phyloP scores from a whole-genome alignment of 2,329 filamentous ascomycete species.

The Neofusicoccum laricinum region DNA sequence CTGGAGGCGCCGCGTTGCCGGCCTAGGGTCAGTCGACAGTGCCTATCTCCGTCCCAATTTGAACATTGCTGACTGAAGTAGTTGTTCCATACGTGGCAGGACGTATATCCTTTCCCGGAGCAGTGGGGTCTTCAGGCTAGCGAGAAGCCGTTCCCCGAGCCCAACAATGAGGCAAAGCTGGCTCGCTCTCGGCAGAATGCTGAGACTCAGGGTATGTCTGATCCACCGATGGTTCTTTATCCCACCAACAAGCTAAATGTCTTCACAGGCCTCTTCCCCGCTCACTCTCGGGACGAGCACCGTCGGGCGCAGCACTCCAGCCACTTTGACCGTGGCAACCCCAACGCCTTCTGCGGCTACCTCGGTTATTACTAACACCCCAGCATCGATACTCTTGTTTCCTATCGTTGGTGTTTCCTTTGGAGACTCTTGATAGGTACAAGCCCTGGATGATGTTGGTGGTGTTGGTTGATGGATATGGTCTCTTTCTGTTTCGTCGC shows the following conservation, averaged over 20 bases:
- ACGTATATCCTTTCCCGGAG: conserved; percentile 36
- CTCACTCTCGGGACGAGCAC: conserved; percentile 8
- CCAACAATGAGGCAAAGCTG: conserved; percentile 85
- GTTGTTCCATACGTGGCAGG: conserved; percentile 49
- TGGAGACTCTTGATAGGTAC: conserved; percentile 2
- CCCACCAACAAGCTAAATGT: background rate
- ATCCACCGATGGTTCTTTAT: background rate
- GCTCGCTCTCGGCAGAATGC: conserved; percentile 85
- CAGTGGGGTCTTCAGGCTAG: conserved; percentile 50
- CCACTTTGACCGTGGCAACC: conserved; percentile 16
- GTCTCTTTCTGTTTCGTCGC: background rate
- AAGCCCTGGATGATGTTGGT: conserved; percentile 4
- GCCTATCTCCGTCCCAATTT: background rate
- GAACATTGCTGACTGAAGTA: conserved; percentile 10
- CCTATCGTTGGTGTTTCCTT: conserved; percentile 3
- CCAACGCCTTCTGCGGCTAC: background rate
- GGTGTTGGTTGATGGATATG: background rate
- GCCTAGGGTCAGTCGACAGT: conserved; percentile 63
- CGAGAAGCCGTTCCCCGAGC: conserved; percentile 72
- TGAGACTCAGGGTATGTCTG: conserved; percentile 4
- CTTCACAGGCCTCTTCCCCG: background rate
- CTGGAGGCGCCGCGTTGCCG: conserved; percentile 76
- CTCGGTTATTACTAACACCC: background rate
- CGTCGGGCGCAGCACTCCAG: background rate
- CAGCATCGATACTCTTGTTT: background rate